Percentiles rank a stretch among this genome's conserved stretches.
phyloP scores from a whole-genome alignment of 163 green algal genomes.

The Chloroidium sp. region DNA sequence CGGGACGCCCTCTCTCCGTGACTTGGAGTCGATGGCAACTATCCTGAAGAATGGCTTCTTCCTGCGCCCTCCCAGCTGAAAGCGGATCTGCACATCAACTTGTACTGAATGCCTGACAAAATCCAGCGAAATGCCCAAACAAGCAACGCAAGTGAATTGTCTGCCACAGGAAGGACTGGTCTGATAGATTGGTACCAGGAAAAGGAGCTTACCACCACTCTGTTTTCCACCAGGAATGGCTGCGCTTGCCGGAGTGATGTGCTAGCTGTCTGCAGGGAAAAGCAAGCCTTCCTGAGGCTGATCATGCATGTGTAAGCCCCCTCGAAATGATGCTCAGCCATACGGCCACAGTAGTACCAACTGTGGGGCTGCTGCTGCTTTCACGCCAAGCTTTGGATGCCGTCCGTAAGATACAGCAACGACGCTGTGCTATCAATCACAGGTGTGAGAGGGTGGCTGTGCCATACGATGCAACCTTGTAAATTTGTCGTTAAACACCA shows the following conservation, averaged over 20 bases:
- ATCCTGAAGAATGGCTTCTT: conserved; percentile 88
- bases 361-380: no score
- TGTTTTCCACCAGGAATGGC: conserved; percentile 12
- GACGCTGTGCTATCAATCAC: no score
- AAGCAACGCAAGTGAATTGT: neutral
- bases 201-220: conserved; percentile 12
- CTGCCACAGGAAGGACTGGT: neutral
- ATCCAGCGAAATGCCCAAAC: neutral
- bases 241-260: neutral
- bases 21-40: conserved; percentile 83
- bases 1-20: conserved; percentile 69
- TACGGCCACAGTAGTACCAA: no score
- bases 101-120: no score
- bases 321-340: no score
- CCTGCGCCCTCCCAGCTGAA: conserved; percentile 84
- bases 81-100: conserved; percentile 57
- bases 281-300: no score
- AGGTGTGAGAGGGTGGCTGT: no score
- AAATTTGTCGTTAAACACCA: no score
- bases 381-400: no score
- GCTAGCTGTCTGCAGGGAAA: neutral
- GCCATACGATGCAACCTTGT: no score
- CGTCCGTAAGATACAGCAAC: no score
- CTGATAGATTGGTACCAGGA: neutral
- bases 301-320: no score